Evolutionary conservation across 2,329 filamentous ascomycete species (phyloP), one percentile per base, ranked within the genome.

Genomic region (Ascocoryne sarcoides): DNA sequence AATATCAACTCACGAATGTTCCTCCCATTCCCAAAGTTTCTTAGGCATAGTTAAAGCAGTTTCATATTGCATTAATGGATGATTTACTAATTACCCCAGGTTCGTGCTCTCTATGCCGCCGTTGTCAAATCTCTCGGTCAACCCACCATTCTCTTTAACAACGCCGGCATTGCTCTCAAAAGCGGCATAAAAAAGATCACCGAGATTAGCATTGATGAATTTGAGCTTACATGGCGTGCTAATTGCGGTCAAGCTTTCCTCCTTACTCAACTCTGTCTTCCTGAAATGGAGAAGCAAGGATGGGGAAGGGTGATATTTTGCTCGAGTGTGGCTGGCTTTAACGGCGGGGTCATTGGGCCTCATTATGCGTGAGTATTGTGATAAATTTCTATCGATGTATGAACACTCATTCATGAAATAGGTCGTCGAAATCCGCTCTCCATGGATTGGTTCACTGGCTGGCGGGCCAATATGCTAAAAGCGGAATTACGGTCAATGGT

Each of bases 371-470:
- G 28, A 38, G 47, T 36, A n/a, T 26, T 30, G 26, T 10, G 26
- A 10, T 17, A 18, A 2, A n/a, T 32, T 1, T 26, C 12, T 7
- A 12, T 26, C 23, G 7, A 26, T 26, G 7, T 7, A 19, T 15
- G 8, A 37, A 7, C 4, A 18, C 36, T 16, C 1, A 16, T n/a
- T 26, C 23, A 14, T 29, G n/a, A 26, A 20, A 23, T 10, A 49
- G 47, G 9, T 49, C 46, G 46, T 60, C 60, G 4, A 69, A 70
- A 46, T 64, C 62, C 32, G 66, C 66, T 2, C 45, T 69, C 37
- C 67, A 69, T 56, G 67, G 67, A 3, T 55, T 70, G 44, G 52
- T 70, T 33, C 66, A 69, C 54, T 70, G 65, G 62, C 50, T 70
- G 18, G 64, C 65, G 1, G 52, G 46, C 7, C 56, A 56, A 21